Evolutionary conservation across 164 flowering plant genomes (phyloP).

Genomic region (Stephania yunnanensis): DNA sequence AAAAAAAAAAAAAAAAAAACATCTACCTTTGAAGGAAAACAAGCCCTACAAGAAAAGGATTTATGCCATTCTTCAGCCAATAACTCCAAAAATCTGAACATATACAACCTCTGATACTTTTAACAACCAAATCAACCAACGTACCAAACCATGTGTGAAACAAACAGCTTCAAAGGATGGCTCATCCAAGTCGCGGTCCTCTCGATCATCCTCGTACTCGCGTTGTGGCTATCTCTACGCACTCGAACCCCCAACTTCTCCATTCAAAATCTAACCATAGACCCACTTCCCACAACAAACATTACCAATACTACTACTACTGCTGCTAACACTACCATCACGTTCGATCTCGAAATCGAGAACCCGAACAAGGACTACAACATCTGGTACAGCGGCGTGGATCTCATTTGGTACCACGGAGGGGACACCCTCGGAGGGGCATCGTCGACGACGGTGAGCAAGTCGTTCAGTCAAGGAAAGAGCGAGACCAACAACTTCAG

Average conservation of each 20-base stretch:
- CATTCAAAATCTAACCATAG: constrained; percentile 13
- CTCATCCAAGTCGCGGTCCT: constrained; percentile 13
- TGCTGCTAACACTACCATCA: constrained; percentile 8
- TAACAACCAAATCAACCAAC: background rate
- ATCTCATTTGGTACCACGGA: constrained; percentile 15
- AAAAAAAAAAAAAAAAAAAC: no score
- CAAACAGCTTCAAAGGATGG: constrained; percentile 21
- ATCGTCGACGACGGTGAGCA: background rate
- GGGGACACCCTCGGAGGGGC: constrained; percentile 17
- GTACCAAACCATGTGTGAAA: constrained; percentile 16
- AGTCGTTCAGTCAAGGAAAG: constrained; percentile 20
- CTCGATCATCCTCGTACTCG: constrained; percentile 12
- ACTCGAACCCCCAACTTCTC: constrained; percentile 18
- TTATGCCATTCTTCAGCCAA: background rate
- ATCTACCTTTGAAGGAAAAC: background rate
- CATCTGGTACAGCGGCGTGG: constrained; percentile 24
- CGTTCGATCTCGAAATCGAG: constrained; percentile 18
- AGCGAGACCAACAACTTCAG: background rate
- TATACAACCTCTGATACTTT: background rate
- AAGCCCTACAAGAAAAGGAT: background rate
- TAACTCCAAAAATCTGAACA: background rate
- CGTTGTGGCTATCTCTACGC: constrained; percentile 20
- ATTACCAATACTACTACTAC: background rate
- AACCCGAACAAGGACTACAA: constrained; percentile 30
- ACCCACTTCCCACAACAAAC: constrained; percentile 7